phyloP scores from a whole-genome alignment of 31 red algal species.

The Asparagopsis taxiformis region DNA sequence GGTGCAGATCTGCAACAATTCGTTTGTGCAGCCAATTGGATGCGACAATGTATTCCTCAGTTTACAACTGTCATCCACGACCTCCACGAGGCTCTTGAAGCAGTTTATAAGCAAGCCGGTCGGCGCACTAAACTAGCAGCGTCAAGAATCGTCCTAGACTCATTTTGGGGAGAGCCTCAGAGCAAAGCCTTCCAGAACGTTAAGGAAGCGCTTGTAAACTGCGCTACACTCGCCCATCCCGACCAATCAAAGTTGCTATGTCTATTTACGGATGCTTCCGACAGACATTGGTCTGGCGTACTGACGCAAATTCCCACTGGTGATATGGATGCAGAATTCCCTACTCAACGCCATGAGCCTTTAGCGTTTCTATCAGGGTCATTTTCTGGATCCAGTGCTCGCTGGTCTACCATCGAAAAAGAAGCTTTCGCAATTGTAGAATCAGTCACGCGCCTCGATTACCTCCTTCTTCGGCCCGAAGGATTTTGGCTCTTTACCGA shows the following conservation, averaged over 20 bases:
- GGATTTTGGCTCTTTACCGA: constrained; percentile 7
- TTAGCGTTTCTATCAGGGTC: constrained; percentile 3
- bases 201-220: background rate
- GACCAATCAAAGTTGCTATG: constrained; percentile 2
- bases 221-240: background rate
- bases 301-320: constrained; percentile 7
- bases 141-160: constrained; percentile 1
- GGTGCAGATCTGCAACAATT: no score
- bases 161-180: background rate
- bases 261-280: constrained; percentile 24
- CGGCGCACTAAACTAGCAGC: constrained; percentile 3
- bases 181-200: background rate
- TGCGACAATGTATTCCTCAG: background rate
- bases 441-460: constrained; percentile 5
- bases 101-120: background rate
- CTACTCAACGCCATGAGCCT: constrained; percentile 8
- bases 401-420: constrained; percentile 25
- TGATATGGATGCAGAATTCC: background rate
- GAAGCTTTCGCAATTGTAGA: constrained; percentile 19
- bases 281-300: constrained; percentile 4
- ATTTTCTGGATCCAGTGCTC: background rate
- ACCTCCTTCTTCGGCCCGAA: constrained; percentile 2
- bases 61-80: background rate
- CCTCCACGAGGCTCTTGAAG: background rate
- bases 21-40: no score